Conservation (phyloP, 805 yeast species). For the Komagataella kurtzmanii region DNA sequence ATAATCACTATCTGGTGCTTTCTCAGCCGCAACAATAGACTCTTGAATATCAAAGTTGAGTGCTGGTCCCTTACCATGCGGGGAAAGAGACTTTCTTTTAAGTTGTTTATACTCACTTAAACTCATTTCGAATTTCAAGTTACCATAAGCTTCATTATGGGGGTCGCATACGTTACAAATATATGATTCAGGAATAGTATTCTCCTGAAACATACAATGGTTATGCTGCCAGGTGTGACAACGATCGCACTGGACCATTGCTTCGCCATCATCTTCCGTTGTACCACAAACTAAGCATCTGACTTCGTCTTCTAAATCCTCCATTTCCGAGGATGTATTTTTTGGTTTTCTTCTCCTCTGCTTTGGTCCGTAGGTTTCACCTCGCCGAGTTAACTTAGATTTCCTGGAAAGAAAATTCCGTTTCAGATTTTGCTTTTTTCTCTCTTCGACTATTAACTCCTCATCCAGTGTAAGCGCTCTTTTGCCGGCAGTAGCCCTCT, state of each 20-base stretch:
- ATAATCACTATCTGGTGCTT: background rate
- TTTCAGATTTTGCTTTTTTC: constrained; percentile 6
- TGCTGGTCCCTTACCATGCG: background rate
- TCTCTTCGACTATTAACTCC: constrained; percentile 1
- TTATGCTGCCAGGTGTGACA: constrained; percentile 69
- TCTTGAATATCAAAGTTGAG: background rate
- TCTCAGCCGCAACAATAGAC: background rate
- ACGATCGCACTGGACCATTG: constrained; percentile 52
- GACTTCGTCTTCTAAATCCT: constrained; percentile 24
- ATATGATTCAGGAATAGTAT: constrained; percentile 32
- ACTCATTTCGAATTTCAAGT: constrained; percentile 17
- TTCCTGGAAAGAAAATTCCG: constrained; percentile 2
- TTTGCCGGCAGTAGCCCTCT: constrained; percentile 2
- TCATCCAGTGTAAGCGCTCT: background rate
- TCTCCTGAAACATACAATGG: constrained; percentile 40
- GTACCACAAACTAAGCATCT: constrained; percentile 53
- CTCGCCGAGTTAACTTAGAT: constrained; percentile 1
- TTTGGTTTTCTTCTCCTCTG: constrained; percentile 6
- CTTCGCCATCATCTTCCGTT: constrained; percentile 36
- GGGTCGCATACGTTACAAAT: constrained; percentile 43
- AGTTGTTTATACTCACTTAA: constrained; percentile 12
- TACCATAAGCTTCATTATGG: constrained; percentile 14
- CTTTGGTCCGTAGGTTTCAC: too few relatives aligned
- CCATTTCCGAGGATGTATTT: constrained; percentile 7
- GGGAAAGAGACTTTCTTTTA: too few relatives aligned